Conservation (phyloP, 345 rosid species). For the Populus ilicifolia region DNA sequence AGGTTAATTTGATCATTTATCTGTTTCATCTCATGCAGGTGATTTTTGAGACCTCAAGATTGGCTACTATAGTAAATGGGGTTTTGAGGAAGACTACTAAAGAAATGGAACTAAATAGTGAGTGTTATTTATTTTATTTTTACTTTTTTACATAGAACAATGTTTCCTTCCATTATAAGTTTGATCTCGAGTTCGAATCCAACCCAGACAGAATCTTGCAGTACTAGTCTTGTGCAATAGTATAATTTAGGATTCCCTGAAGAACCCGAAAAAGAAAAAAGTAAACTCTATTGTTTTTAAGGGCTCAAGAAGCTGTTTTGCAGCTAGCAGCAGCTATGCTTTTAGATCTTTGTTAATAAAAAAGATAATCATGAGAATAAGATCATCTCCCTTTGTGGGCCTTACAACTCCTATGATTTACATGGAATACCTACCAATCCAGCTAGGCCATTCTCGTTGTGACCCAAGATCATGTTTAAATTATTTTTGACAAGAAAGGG, state of each 20-base stretch:
- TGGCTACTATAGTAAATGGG: constrained; percentile 78
- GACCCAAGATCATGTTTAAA: constrained; percentile 32
- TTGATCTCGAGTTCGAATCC: too few relatives aligned
- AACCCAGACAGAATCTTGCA: too few relatives aligned
- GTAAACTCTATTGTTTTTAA: constrained; percentile 14
- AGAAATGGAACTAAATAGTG: constrained; percentile 64
- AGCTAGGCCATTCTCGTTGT: constrained; percentile 48
- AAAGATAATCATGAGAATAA: constrained; percentile 16
- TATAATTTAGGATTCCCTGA: too few relatives aligned
- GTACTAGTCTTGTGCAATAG: too few relatives aligned
- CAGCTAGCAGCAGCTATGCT: constrained; percentile 3
- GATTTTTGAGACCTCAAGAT: constrained; percentile 69
- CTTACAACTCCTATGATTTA: constrained; percentile 48
- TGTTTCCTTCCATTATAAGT: neutral
- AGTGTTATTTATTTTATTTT: neutral
- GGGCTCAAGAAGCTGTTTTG: constrained; percentile 33
- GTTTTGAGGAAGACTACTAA: constrained; percentile 69
- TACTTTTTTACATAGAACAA: neutral
- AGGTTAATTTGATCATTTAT: neutral
- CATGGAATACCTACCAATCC: constrained; percentile 56
- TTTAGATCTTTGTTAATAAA: neutral
- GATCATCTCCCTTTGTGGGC: constrained; percentile 44
- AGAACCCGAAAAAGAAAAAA: neutral
- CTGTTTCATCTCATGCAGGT: constrained; percentile 33
- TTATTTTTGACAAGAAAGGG: constrained; percentile 33